phyloP scores from a whole-genome alignment of 2,329 filamentous ascomycete species.

The Leptographium galeiforme region DNA sequence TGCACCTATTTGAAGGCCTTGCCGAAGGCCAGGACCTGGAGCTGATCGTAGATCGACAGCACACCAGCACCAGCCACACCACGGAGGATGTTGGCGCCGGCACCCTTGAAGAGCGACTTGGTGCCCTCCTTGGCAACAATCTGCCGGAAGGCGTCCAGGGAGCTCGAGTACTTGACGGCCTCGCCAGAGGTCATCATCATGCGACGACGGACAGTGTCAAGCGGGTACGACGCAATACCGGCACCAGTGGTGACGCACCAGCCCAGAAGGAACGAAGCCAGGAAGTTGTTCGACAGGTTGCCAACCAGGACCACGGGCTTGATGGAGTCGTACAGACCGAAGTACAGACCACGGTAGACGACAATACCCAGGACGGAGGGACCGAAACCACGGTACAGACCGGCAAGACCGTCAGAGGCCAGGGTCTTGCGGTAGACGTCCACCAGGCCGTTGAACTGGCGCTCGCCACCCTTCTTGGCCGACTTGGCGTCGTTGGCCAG shows the following conservation, averaged over 20 bases:
- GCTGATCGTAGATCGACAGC: slow-evolving; percentile 99
- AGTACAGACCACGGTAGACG: slow-evolving; percentile 99
- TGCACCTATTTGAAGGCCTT: slow-evolving; percentile 78
- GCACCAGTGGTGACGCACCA: slow-evolving; percentile 99
- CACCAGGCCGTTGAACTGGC: slow-evolving; percentile 99
- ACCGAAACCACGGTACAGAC: slow-evolving; percentile 99
- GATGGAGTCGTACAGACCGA: slow-evolving; percentile 99
- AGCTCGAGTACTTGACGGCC: slow-evolving; percentile 99
- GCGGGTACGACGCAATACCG: slow-evolving; percentile 99
- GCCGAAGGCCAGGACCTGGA: slow-evolving; percentile 97
- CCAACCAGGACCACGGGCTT: slow-evolving; percentile 96
- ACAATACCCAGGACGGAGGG: slow-evolving; percentile 98
- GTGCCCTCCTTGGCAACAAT: slow-evolving; percentile 96
- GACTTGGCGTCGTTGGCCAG: slow-evolving; percentile 99
- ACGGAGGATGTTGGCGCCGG: slow-evolving; percentile 99
- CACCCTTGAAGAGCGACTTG: slow-evolving; percentile 99
- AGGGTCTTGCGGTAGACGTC: slow-evolving; percentile 99
- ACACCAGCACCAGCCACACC: slow-evolving; percentile 99
- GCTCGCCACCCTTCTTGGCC: slow-evolving; percentile 90
- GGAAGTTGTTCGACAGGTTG: slow-evolving; percentile 91
- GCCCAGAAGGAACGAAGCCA: slow-evolving; percentile 96
- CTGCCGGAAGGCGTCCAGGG: slow-evolving; percentile 87
- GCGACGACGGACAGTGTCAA: slow-evolving; percentile 99
- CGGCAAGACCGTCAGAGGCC: slow-evolving; percentile 93
- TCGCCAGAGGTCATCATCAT: slow-evolving; percentile 99